These are phyloP conservation scores for Grosmannia serpens DNA, from an alignment of 2,329 filamentous ascomycete genomes.

Conservation along the genomic window DNA sequence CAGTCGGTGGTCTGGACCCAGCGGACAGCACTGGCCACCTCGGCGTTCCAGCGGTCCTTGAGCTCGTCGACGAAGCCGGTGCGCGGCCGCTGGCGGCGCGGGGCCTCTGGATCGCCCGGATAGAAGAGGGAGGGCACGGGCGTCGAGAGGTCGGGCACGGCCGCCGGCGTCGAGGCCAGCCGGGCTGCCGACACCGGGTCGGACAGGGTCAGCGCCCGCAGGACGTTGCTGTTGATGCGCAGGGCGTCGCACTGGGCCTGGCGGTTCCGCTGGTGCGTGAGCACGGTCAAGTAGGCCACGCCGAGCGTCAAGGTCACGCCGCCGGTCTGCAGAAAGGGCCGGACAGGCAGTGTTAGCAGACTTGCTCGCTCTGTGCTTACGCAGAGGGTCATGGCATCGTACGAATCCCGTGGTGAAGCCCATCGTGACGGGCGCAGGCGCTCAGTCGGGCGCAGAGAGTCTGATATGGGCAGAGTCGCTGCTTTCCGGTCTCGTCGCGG, in stretches of 20 bases:
- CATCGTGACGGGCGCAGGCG: conserved; percentile 31
- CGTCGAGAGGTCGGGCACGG: conserved; percentile 15
- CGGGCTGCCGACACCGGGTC: conserved; percentile 27
- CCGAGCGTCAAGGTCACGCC: conserved; percentile 66
- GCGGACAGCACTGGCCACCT: conserved; percentile 54
- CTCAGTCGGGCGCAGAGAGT: neutral
- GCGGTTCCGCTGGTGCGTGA: conserved; percentile 59
- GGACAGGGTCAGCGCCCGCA: conserved; percentile 35
- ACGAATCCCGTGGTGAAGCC: conserved; percentile 68
- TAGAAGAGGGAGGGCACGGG: conserved; percentile 2
- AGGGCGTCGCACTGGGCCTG: conserved; percentile 44
- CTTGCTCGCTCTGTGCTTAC: neutral
- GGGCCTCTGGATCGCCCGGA: conserved; percentile 21
- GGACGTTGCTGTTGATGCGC: conserved; percentile 42
- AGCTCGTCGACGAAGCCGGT: conserved; percentile 50
- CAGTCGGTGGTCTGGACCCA: conserved; percentile 58
- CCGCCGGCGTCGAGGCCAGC: conserved; percentile 15
- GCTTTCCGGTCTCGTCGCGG: neutral
- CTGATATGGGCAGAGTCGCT: neutral
- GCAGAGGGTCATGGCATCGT: conserved; percentile 21
- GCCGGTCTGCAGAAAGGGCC: conserved; percentile 42
- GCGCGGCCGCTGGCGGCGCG: conserved; percentile 36
- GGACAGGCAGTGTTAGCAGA: neutral
- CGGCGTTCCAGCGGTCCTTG: conserved; percentile 70
- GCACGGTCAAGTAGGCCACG: conserved; percentile 58